phyloP scores from a whole-genome alignment of 228 moss, liverwort and hornwort genomes.

The Sphagnum fallax region DNA sequence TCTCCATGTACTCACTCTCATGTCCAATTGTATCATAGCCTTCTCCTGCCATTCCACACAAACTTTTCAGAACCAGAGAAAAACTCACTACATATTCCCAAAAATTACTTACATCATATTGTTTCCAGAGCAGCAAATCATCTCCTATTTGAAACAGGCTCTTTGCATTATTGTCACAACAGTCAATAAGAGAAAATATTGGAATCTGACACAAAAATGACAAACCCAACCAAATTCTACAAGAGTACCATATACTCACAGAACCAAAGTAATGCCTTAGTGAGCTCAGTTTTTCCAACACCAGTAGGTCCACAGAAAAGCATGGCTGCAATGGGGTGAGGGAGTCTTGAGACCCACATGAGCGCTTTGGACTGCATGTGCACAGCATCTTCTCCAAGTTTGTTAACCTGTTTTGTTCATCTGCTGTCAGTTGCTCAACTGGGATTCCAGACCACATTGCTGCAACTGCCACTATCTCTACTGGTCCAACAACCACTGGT shows the following conservation, averaged over 20 bases:
- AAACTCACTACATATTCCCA: too few relatives aligned
- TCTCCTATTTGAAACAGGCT: neutral
- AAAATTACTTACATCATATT: too few relatives aligned
- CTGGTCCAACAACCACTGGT: constrained; percentile 20
- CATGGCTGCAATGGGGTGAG: constrained; percentile 43
- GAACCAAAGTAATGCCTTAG: constrained; percentile 51
- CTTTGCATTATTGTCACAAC: neutral
- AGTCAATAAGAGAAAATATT: neutral
- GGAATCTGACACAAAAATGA: neutral
- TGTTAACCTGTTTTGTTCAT: constrained; percentile 24
- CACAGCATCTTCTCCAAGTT: constrained; percentile 33
- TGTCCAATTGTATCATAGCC: constrained; percentile 88
- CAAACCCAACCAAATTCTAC: too few relatives aligned
- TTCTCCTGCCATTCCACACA: constrained; percentile 47
- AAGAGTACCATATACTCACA: constrained; percentile 6
- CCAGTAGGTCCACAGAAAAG: constrained; percentile 56
- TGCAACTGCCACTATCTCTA: too few relatives aligned
- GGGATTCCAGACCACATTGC: neutral
- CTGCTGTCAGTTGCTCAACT: constrained; percentile 13
- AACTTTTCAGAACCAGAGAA: too few relatives aligned
- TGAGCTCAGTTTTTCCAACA: constrained; percentile 46
- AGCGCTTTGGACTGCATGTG: constrained; percentile 36
- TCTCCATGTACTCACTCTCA: constrained; percentile 98
- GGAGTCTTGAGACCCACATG: constrained; percentile 50
- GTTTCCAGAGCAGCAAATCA: too few relatives aligned